A percentile compares a stretch with the other conserved stretches of the same genome.
Conservation (phyloP, 805 yeast species). For the Metschnikowia reukaufii region DNA sequence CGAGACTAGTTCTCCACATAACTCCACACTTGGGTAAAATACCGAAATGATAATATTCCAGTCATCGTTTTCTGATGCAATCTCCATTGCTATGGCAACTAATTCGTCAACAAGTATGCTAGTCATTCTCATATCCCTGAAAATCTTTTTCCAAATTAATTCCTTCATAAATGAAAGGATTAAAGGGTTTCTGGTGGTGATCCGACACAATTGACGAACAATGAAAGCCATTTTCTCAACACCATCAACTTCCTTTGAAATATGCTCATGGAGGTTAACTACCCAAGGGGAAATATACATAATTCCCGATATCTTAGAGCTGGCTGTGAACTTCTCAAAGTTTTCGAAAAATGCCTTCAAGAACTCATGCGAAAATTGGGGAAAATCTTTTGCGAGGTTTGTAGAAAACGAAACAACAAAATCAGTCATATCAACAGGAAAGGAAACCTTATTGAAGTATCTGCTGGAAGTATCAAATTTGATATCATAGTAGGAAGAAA, state of each 20-base stretch:
- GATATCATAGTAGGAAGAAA: constrained; percentile 59
- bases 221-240: constrained; percentile 59
- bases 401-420: constrained; percentile 59
- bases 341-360: constrained; percentile 49
- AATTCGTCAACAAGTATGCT: constrained; percentile 68
- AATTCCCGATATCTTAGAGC: constrained; percentile 42
- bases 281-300: constrained; percentile 73
- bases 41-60: constrained; percentile 65
- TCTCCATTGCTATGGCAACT: constrained; percentile 69
- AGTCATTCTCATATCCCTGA: constrained; percentile 59
- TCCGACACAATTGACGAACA: constrained; percentile 59
- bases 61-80: constrained; percentile 70
- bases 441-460: constrained; percentile 57
- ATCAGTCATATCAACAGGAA: constrained; percentile 66
- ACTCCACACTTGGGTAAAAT: constrained; percentile 72
- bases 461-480: constrained; percentile 56
- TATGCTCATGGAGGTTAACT: constrained; percentile 57
- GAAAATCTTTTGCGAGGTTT: constrained; percentile 55
- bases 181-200: constrained; percentile 50
- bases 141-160: constrained; percentile 66
- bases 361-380: constrained; percentile 61
- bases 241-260: constrained; percentile 61
- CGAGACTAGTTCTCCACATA: constrained; percentile 63
- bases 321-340: constrained; percentile 39
- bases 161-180: constrained; percentile 56